Conservation (phyloP, 306 rosid species). For the Nissolia schottii region DNA sequence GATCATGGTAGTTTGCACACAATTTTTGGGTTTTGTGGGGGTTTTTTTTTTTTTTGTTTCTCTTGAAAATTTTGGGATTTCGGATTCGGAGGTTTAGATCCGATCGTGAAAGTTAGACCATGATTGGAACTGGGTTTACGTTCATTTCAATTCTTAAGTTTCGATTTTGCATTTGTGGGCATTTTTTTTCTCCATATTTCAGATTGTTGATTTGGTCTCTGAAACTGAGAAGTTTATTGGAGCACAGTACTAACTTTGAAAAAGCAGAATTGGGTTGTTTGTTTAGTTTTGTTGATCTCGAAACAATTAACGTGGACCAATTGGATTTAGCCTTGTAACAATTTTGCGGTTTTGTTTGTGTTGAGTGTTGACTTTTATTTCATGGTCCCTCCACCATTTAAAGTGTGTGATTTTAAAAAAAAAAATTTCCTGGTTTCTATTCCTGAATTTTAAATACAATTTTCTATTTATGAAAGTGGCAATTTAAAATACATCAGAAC, state of each 20-base stretch:
- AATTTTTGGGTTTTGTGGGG: neutral
- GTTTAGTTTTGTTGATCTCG: constrained; percentile 4
- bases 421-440: neutral
- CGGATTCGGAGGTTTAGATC: constrained; percentile 38
- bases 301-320: neutral
- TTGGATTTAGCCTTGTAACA: constrained; percentile 2
- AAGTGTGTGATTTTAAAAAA: neutral
- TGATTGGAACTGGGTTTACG: constrained; percentile 1
- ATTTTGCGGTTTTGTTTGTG: constrained; percentile 7
- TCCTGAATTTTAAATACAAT: neutral
- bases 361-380: constrained; percentile 26
- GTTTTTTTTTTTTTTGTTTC: neutral
- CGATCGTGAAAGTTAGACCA: constrained; percentile 20
- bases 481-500: neutral
- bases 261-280: constrained; percentile 22
- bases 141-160: constrained; percentile 5
- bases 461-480: neutral
- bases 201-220: neutral
- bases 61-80: neutral
- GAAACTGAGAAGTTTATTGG: neutral
- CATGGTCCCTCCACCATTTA: neutral
- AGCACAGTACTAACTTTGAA: neutral
- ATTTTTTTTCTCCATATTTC: neutral
- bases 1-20: neutral
- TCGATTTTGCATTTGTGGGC: neutral